Evolutionary conservation across 2,329 filamentous ascomycete species (phyloP).

Genomic region (Daldinia eschscholtzii): DNA sequence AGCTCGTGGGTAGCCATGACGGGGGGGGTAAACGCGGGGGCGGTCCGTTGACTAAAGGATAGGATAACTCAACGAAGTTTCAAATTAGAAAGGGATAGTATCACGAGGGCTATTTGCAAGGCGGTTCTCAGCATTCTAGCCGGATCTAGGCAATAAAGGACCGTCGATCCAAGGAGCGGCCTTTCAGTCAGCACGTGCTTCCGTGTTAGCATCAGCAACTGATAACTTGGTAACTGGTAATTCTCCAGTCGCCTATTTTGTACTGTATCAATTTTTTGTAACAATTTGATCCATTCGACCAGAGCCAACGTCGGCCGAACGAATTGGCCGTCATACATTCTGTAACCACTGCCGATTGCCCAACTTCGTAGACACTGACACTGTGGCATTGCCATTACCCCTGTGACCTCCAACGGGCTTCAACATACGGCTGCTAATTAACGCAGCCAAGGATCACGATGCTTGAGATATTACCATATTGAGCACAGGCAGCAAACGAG

Average conservation of each 20-base stretch:
- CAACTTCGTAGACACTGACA: conserved; percentile 27
- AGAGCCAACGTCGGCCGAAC: conserved; percentile 33
- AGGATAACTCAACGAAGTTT: conserved; percentile 34
- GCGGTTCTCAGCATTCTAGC: conserved; percentile 37
- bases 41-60: conserved; percentile 35
- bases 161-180: conserved; percentile 30
- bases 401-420: conserved; percentile 30
- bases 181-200: conserved; percentile 37
- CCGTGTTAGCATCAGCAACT: conserved; percentile 29
- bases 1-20: conserved; percentile 23
- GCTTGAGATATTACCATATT: conserved; percentile 25
- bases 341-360: conserved; percentile 33
- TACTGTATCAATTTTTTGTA: neutral
- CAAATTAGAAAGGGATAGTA: conserved; percentile 39
- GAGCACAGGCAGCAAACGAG: conserved; percentile 34
- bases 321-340: conserved; percentile 30
- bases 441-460: conserved; percentile 41
- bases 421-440: conserved; percentile 30
- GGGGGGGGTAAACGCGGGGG: conserved; percentile 36
- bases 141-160: conserved; percentile 40
- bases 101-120: conserved; percentile 41
- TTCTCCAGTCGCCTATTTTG: conserved; percentile 3
- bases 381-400: conserved; percentile 38
- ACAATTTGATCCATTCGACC: conserved; percentile 32
- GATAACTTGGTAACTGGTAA: conserved; percentile 1